Conservation (phyloP, 2,329 filamentous ascomycete genomes). For the Venturia nashicola region DNA sequence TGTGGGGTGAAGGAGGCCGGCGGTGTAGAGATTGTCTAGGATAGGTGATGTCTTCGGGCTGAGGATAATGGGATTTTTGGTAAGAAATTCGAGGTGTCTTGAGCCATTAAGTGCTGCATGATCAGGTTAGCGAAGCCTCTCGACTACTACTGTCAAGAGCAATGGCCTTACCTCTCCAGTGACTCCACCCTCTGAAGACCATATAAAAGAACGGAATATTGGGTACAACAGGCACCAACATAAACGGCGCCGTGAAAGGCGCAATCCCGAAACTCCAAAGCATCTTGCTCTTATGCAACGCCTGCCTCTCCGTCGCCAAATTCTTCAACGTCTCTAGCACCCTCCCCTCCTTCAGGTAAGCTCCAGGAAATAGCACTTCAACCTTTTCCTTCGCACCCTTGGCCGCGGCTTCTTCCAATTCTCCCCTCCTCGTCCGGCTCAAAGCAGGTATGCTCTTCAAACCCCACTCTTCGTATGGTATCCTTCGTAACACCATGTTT, state of each 20-base stretch:
- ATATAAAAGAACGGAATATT: conserved; percentile 98
- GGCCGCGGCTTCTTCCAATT: neutral
- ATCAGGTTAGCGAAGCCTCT: neutral
- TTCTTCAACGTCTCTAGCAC: conserved; percentile 54
- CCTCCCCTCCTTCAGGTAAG: conserved; percentile 51
- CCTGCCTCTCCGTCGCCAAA: conserved; percentile 69
- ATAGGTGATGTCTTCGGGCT: conserved; percentile 50
- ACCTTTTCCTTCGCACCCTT: conserved; percentile 24
- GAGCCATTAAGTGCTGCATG: conserved; percentile 60
- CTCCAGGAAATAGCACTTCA: conserved; percentile 64
- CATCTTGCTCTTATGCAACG: conserved; percentile 63
- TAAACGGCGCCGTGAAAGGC: conserved; percentile 74
- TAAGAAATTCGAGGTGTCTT: conserved; percentile 70
- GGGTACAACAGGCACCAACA: conserved; percentile 71
- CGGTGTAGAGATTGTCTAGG: conserved; percentile 64
- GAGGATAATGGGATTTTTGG: conserved; percentile 58
- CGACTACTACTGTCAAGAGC: neutral
- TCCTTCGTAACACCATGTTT: conserved; percentile 71
- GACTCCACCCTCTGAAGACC: conserved; percentile 61
- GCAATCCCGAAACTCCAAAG: conserved; percentile 72
- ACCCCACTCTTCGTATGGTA: conserved; percentile 96
- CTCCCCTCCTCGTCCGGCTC: neutral
- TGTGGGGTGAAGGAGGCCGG: conserved; percentile 32
- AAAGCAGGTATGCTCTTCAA: conserved; percentile 87
- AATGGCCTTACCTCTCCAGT: conserved; percentile 19